These are phyloP conservation scores for Petunia hybrid DNA, from an alignment of 305 asterid genomes.

Conservation along the genomic window DNA sequence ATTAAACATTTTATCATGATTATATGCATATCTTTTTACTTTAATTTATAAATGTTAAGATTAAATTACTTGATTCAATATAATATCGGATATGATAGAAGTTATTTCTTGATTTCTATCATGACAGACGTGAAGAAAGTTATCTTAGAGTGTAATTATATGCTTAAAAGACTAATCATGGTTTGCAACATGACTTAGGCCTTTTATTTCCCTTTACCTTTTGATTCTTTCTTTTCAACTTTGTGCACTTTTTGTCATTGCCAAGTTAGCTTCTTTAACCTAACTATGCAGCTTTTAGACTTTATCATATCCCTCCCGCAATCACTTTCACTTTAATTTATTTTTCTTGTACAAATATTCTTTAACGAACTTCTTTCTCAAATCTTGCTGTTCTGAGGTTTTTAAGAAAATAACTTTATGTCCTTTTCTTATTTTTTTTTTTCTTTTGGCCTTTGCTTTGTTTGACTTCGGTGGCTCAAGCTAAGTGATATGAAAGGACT, in stretches of 20 bases:
- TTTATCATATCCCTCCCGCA: not conserved
- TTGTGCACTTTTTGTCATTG: constrained; percentile 18
- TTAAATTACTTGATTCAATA: too few relatives aligned
- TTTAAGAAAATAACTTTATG: too few relatives aligned
- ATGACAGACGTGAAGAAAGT: too few relatives aligned
- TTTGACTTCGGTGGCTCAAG: too few relatives aligned
- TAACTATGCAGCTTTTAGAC: constrained; percentile 11
- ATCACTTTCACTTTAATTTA: not conserved
- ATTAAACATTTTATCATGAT: too few relatives aligned
- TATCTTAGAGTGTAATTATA: not conserved
- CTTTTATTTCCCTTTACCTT: constrained; percentile 5
- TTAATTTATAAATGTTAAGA: too few relatives aligned
- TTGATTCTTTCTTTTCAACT: not conserved
- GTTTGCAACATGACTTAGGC: not conserved
- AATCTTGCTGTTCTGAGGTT: too few relatives aligned
- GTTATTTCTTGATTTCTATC: too few relatives aligned
- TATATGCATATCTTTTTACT: too few relatives aligned
- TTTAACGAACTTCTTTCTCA: not conserved
- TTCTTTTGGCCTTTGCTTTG: too few relatives aligned
- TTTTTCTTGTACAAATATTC: not conserved
- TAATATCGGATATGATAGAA: too few relatives aligned
- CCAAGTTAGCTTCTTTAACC: not conserved
- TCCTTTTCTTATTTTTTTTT: too few relatives aligned
- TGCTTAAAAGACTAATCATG: not conserved
- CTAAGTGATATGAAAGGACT: not conserved